Evolutionary conservation across 2,329 filamentous ascomycete species (phyloP), one percentile per base, ranked within the genome.

Genomic region (Xylariaceae sp.): DNA sequence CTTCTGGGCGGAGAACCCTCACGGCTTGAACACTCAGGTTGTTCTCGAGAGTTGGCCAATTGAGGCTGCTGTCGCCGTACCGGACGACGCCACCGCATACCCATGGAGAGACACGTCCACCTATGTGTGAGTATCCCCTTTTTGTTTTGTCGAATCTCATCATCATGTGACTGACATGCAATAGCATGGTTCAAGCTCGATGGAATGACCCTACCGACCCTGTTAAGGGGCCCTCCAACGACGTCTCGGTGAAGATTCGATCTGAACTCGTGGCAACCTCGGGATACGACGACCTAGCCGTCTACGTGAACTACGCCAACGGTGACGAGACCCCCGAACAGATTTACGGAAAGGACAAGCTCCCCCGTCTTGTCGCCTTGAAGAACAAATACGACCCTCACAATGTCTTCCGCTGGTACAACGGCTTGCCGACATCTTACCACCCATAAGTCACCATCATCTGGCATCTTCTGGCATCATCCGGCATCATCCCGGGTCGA

Each of bases 81-180:
- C 55, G 2, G 43, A 53, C 27, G 55, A 63, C 7, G 53, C 51
- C 3, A 64, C 63, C 4, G 62, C 62, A 0, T 66, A 62, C 29
- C 51, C 64, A 3, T 64, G 59, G 60, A 44, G 60, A 30, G 58
- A 65, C 19, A 3, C 51, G 40, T 32, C 3, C 26, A 52, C 29
- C 34, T 42, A 40, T 37, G 31, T 48, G 53, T 60, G 54, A 41
- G 51, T 12, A 12, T 31, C 56, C 32, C 29, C 35, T 5, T 31
- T 7, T 37, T 11, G 1, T 40, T 29, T 47, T 3, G 19, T 32
- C 2, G 29, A 12, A 2, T 32, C 29, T 12, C 2, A 32, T 12
- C n/a, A 19, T 34, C 9, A 9, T 27, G 4, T 4, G 29, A 11
- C 43, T 46, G 27, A 31, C 27, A 45, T 31, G 9, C 42, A 31